Evolutionary conservation across 192 early-diverging fungal species (phyloP), one percentile per base, ranked within the genome.

Genomic region (Coemansia sp.): DNA sequence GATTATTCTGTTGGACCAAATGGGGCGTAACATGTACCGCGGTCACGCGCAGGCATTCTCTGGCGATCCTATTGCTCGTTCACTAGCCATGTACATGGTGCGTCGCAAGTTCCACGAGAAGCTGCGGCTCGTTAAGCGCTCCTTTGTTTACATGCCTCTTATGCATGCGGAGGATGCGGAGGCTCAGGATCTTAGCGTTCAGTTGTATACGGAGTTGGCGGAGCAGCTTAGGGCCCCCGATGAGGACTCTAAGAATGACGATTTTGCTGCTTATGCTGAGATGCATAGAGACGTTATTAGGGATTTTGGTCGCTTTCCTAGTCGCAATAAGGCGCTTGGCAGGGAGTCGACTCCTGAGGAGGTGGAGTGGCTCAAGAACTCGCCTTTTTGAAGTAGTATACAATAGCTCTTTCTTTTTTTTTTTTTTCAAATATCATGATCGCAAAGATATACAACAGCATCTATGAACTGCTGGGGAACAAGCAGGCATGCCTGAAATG

Each of bases 11-110:
- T 62, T 88, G 62, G 89, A 90, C 67, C 87, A 90, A 46, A 83
- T 90, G 71, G 82, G 87, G 4, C 82, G 89, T 25, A 87, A 90
- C 71, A 87, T 90, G 65, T 87, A 84, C 65, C 85, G 89, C 59
- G 79, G 79, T 15, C 45, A 71, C n/a, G 68, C 86, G 0, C 69
- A 68, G 17, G 87, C 89, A 1, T 90, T 86, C 60, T 63, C 67
- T 0, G 85, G 78, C 36, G 89, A 90, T 40, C 67, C 75, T 10
- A 60, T 86, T 9, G 86, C 89, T 14, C 68, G 79, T 39, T 70
- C 86, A 22, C 41, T 86, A n/a, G 81, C 81, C 4, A 75, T 82
- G 60, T 82, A 82, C 25, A 83, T 79, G 36, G 56, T 88, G 14
- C 63, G 75, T 6, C 73, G 74, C 54, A 77, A 86, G 67, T 82